Evolutionary conservation across 345 rosid genomes (phyloP).

Genomic region (Eucalyptus shirleyi): DNA sequence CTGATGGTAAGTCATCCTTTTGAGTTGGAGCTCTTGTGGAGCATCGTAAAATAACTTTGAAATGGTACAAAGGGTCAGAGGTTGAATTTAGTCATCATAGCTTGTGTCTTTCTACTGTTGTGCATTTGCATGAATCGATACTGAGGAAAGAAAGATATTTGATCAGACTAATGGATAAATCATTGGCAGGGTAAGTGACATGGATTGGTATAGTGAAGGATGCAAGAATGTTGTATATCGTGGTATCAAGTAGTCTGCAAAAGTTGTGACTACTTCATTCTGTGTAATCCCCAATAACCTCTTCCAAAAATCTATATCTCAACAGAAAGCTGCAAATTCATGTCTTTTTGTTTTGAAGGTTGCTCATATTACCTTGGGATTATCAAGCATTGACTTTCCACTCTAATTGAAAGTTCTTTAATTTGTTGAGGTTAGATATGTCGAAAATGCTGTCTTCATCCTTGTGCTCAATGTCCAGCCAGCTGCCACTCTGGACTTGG

Average conservation of each 20-base stretch:
- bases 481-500: background rate
- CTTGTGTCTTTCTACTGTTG: background rate
- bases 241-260: background rate
- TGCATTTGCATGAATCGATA: background rate
- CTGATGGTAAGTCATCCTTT: slow-evolving; percentile 47
- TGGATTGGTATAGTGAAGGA: background rate
- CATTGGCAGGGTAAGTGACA: background rate
- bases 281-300: background rate
- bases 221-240: background rate
- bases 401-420: background rate
- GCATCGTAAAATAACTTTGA: background rate
- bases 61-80: background rate
- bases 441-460: background rate
- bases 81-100: background rate
- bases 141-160: background rate
- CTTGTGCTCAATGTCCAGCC: background rate
- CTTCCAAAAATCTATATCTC: background rate
- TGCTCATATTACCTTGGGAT: background rate
- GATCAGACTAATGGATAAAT: background rate
- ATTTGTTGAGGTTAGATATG: background rate
- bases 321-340: background rate
- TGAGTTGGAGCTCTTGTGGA: background rate
- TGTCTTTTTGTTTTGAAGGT: background rate
- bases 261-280: background rate
- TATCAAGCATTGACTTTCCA: background rate